Evolutionary conservation across 345 rosid genomes (phyloP).

Genomic region (Melastoma malabathricum): DNA sequence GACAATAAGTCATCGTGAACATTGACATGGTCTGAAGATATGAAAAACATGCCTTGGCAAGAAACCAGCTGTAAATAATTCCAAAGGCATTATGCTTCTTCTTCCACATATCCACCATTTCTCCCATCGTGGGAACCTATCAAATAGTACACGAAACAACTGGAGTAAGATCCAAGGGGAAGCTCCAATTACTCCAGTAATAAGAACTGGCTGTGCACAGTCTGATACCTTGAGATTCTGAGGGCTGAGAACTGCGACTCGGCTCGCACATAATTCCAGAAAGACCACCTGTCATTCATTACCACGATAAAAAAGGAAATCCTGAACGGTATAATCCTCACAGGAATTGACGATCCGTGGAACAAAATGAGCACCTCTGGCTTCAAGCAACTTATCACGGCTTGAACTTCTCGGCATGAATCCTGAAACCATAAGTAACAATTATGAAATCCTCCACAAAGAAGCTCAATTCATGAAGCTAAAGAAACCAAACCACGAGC

Average conservation of each 20-base stretch:
- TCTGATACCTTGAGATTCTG: constrained; percentile 61
- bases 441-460: too few species aligned
- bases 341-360: too few species aligned
- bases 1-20: neutral
- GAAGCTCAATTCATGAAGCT: too few species aligned
- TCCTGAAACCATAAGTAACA: constrained; percentile 36
- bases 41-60: constrained; percentile 55
- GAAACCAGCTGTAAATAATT: constrained; percentile 90
- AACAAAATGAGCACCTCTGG: constrained; percentile 61
- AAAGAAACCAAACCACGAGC: neutral
- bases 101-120: constrained; percentile 92
- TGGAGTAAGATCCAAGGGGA: too few species aligned
- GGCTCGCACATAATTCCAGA: constrained; percentile 82
- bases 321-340: constrained; percentile 3
- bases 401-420: constrained; percentile 75
- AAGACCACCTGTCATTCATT: constrained; percentile 58
- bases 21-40: neutral
- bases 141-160: constrained; percentile 9
- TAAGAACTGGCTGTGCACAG: too few species aligned
- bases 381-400: constrained; percentile 57
- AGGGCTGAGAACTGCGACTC: constrained; percentile 62
- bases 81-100: constrained; percentile 77
- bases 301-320: neutral
- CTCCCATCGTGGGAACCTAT: constrained; percentile 78
- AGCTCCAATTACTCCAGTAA: too few species aligned